Conservation (phyloP, 129 eudicot genomes). For the Pulicaria dysenterica region DNA sequence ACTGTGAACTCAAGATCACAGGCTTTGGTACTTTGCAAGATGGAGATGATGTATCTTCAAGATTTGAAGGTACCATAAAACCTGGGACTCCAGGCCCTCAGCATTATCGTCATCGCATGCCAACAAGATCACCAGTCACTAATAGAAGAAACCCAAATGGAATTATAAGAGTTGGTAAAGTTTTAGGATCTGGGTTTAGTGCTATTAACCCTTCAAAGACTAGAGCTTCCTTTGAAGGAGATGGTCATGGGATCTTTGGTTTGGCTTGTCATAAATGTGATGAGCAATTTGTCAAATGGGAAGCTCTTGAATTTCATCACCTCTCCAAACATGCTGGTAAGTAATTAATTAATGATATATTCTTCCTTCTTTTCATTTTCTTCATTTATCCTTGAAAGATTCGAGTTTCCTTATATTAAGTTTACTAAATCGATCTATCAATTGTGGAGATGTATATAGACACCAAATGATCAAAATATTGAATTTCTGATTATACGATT, state of each 20-base stretch:
- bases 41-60: conserved; percentile 38
- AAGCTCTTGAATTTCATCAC: conserved; percentile 78
- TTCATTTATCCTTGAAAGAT: background rate
- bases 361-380: background rate
- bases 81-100: conserved; percentile 86
- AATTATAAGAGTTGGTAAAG: conserved; percentile 42
- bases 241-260: conserved; percentile 38
- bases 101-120: conserved; percentile 38
- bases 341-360: background rate
- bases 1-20: conserved; percentile 67
- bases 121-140: conserved; percentile 35
- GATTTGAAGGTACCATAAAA: conserved; percentile 59
- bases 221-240: conserved; percentile 53
- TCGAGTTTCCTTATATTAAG: background rate
- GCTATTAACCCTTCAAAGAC: conserved; percentile 35
- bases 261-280: conserved; percentile 76
- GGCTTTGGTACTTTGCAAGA: conserved; percentile 47
- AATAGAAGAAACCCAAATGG: conserved; percentile 30
- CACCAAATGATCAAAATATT: background rate
- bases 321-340: conserved; percentile 93
- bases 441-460: background rate
- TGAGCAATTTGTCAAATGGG: conserved; percentile 72
- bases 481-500: background rate
- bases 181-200: conserved; percentile 46
- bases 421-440: background rate